Conservation (phyloP, 2,329 filamentous ascomycete species). For the Didymella lethalis region DNA sequence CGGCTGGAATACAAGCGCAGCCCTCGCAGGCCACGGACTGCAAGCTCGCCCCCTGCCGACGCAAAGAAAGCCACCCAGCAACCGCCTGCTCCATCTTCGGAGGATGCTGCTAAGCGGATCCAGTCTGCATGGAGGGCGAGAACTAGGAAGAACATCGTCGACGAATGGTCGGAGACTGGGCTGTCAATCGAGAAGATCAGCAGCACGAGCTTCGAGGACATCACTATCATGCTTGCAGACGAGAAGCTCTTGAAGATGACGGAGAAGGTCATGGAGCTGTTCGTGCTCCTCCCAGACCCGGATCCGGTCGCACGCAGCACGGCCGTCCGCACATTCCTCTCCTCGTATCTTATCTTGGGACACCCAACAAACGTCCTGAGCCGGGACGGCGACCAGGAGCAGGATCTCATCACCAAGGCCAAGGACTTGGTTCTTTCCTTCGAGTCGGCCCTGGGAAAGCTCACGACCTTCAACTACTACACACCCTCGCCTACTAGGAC, state of each 20-base stretch:
- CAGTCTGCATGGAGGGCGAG: constrained; percentile 74
- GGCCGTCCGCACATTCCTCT: constrained; percentile 77
- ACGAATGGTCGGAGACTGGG: constrained; percentile 70
- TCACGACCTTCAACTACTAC: constrained; percentile 72
- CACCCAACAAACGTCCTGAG: constrained; percentile 81
- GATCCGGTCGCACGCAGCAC: constrained; percentile 71
- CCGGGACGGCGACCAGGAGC: constrained; percentile 73
- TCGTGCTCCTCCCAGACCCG: constrained; percentile 65
- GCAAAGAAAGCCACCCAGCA: constrained; percentile 42
- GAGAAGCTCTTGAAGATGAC: constrained; percentile 72
- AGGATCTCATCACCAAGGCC: constrained; percentile 79
- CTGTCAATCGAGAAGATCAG: constrained; percentile 75
- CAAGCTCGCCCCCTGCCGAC: constrained; percentile 60
- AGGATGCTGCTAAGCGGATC: constrained; percentile 70
- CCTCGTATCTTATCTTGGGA: constrained; percentile 79
- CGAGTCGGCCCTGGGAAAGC: constrained; percentile 73
- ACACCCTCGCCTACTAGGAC: constrained; percentile 69
- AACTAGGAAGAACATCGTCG: constrained; percentile 66
- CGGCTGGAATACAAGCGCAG: constrained; percentile 64
- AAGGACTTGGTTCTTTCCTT: constrained; percentile 80
- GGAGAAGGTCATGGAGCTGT: constrained; percentile 71
- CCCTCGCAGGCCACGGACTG: constrained; percentile 65
- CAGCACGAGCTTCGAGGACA: constrained; percentile 76
- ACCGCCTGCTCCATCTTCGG: constrained; percentile 58
- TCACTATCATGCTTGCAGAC: constrained; percentile 72